Conservation (phyloP, 768 basidiomycete species). For the Boletus rubescentipes region DNA sequence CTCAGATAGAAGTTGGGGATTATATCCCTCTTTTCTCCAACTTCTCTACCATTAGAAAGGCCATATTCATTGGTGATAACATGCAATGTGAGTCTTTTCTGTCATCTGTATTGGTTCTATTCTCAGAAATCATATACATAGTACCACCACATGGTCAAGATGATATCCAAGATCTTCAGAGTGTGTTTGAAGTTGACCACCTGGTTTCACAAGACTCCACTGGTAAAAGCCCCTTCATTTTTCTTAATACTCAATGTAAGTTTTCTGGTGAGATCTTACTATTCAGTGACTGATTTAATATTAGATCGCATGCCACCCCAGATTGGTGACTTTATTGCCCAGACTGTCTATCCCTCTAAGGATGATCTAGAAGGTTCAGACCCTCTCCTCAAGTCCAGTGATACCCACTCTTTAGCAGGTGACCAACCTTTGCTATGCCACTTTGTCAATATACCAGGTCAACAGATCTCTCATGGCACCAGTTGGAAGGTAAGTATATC, state of each 20-base stretch:
- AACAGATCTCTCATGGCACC: constrained; percentile 35
- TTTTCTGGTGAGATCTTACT: background rate
- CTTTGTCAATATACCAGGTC: constrained; percentile 58
- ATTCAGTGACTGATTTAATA: constrained; percentile 2
- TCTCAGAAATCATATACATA: constrained; percentile 36
- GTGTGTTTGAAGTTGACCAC: constrained; percentile 76
- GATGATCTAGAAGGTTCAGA: constrained; percentile 19
- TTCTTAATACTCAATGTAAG: constrained; percentile 78
- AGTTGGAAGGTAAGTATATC: constrained; percentile 39
- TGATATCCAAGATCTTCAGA: constrained; percentile 59
- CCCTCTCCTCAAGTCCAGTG: constrained; percentile 48
- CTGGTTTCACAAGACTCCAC: constrained; percentile 35
- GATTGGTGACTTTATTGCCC: constrained; percentile 72
- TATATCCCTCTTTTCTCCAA: constrained; percentile 44
- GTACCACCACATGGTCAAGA: constrained; percentile 83
- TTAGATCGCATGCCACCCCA: constrained; percentile 84
- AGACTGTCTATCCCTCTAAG: constrained; percentile 58
- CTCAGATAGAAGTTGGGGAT: constrained; percentile 59
- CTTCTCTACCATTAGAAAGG: constrained; percentile 44
- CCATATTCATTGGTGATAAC: constrained; percentile 64
- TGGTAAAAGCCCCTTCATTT: constrained; percentile 37
- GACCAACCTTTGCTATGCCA: constrained; percentile 48
- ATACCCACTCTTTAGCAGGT: constrained; percentile 47
- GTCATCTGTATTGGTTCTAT: constrained; percentile 29
- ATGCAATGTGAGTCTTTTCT: constrained; percentile 52